phyloP scores from a whole-genome alignment of 495 filamentous ascomycete genomes.

The Neurospora hispaniola region DNA sequence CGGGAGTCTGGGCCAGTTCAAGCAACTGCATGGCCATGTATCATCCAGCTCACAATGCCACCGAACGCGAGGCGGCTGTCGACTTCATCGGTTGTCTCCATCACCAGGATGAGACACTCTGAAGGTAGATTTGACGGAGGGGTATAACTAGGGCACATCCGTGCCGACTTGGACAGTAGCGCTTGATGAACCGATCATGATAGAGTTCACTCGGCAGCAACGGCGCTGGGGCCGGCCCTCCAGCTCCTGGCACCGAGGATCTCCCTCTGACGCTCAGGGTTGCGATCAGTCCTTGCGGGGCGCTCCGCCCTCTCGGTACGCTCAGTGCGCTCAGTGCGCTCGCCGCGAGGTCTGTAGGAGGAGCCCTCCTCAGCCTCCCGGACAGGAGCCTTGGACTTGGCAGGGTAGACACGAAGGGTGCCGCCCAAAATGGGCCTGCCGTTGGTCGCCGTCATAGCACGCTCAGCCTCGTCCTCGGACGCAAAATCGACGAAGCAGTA shows the following conservation, averaged over 20 bases:
- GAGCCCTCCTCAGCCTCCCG: neutral
- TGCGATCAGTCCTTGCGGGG: conserved; percentile 4
- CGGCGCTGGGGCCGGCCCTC: conserved; percentile 4
- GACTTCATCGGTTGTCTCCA: neutral
- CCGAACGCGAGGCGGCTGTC: neutral
- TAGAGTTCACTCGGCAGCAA: conserved; percentile 1
- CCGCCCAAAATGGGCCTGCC: conserved; percentile 14
- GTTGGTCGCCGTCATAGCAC: conserved; percentile 25
- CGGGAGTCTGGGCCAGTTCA: neutral
- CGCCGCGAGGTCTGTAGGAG: neutral
- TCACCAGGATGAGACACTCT: neutral
- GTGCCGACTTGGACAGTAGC: neutral
- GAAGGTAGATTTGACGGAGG: neutral
- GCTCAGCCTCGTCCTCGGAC: conserved; percentile 43
- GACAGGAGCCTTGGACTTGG: conserved; percentile 7
- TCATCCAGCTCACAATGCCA: neutral
- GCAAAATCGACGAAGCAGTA: conserved; percentile 59
- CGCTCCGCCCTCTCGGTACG: conserved; percentile 2
- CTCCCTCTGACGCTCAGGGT: conserved; percentile 3
- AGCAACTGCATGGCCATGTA: neutral
- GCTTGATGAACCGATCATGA: neutral
- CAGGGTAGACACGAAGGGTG: conserved; percentile 10
- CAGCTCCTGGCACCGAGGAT: conserved; percentile 13
- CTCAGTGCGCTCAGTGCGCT: neutral
- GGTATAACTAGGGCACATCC: neutral